phyloP scores from a whole-genome alignment of 73 alveolate species.

The Paramecium caudatum region DNA sequence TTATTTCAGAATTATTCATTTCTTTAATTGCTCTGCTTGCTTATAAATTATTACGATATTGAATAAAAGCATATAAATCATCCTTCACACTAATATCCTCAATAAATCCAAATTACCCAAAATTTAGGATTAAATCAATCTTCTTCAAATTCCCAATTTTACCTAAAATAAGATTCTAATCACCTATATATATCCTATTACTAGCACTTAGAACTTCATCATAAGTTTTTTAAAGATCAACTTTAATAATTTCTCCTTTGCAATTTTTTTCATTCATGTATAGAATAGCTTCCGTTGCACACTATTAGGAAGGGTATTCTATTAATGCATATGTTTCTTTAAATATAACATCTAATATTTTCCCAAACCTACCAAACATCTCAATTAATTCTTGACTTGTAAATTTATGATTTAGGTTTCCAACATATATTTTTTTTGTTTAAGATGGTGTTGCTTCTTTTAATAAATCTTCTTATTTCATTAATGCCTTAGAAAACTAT shows the following conservation, averaged over 20 bases:
- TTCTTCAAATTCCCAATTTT: conserved; percentile 66
- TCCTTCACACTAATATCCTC: conserved; percentile 46
- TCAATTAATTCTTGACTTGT: background rate
- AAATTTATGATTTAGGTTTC: background rate
- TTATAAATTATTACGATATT: conserved; percentile 40
- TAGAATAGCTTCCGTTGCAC: conserved; percentile 31
- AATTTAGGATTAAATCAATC: conserved; percentile 48
- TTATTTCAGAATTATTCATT: conserved; percentile 25
- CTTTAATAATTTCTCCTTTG: conserved; percentile 46
- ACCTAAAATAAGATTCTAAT: background rate
- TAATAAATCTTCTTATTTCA: conserved; percentile 54
- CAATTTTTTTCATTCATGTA: conserved; percentile 49
- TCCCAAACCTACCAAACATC: background rate
- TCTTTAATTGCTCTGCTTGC: conserved; percentile 67
- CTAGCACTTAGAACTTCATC: conserved; percentile 12
- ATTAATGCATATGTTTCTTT: conserved; percentile 58
- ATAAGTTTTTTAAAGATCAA: conserved; percentile 57
- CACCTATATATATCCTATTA: conserved; percentile 46
- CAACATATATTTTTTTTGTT: conserved; percentile 25
- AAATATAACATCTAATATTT: conserved; percentile 35
- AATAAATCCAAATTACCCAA: conserved; percentile 63
- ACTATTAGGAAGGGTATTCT: conserved; percentile 16
- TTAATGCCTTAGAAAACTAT: conserved; percentile 30
- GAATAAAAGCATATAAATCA: conserved; percentile 51
- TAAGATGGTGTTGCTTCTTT: conserved; percentile 39